Conservation (phyloP, 2,329 filamentous ascomycete species). For the Fusarium foetens region DNA sequence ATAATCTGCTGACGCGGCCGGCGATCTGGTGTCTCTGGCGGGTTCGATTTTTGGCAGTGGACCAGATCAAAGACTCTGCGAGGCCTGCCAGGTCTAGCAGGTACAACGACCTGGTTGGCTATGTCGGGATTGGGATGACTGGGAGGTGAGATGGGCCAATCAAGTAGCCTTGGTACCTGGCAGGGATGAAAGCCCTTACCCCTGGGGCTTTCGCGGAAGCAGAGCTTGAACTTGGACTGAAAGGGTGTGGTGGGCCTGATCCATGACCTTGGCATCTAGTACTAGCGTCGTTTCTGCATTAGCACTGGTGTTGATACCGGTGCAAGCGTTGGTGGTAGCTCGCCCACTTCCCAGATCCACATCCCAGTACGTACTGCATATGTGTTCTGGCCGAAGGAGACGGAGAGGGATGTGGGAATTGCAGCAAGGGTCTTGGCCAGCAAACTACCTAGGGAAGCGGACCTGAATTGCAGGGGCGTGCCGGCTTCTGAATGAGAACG, state of each 20-base stretch:
- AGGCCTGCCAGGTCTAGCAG: conserved; percentile 14
- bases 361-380: not conserved
- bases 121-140: conserved; percentile 8
- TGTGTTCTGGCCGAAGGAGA: conserved; percentile 11
- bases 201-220: conserved; percentile 16
- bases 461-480: conserved; percentile 21
- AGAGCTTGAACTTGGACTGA: conserved; percentile 35
- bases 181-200: conserved; percentile 31
- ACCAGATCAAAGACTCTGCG: conserved; percentile 1
- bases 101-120: conserved; percentile 12
- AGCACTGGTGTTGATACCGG: conserved; percentile 34
- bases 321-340: conserved; percentile 21
- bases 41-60: conserved; percentile 10
- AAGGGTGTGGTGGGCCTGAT: conserved; percentile 33
- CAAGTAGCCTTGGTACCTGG: conserved; percentile 36
- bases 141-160: conserved; percentile 31
- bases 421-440: conserved; percentile 19
- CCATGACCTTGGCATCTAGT: not conserved
- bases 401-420: conserved; percentile 19
- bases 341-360: conserved; percentile 34
- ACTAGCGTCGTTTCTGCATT: conserved; percentile 30
- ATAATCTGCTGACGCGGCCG: conserved; percentile 37
- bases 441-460: conserved; percentile 6
- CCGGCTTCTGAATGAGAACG: conserved; percentile 16
- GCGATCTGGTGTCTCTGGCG: conserved; percentile 30